Base-by-base conservation (phyloP, 345 rosid species). In the Brassica cretica region DNA sequence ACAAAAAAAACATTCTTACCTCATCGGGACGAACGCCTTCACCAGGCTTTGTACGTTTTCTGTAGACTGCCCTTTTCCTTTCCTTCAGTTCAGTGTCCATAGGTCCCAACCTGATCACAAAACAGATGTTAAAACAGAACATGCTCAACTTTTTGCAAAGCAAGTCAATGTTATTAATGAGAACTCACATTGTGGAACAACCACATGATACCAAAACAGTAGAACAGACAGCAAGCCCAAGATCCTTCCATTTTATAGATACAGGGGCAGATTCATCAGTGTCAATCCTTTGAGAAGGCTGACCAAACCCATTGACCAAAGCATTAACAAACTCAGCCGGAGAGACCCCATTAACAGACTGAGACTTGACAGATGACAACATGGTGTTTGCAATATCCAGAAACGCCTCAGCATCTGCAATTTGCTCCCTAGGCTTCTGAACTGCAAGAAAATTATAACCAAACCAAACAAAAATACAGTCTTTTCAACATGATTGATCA, bases 381-480 rank as follows among this genome's bases (percentile, higher is more conserved):
- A 95, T 75, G 2, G 97, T 79, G 81, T 74, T 88, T 16, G 98
- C 78, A 18, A 95, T 81, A 66, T 87, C 98, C 75, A 90, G 49
- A 72, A 95, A 82, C 4, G 95, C 97, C 78, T 95, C 98, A 7
- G 99, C 98, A 81, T 94, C 97, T 5, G 93, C 96, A 53, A 95
- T 84, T 77, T 91, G 97, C 82, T 95, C 99, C 82, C 98, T 86
- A 0, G 99, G 98, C 82, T 86, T 93, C 46, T 77, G 86, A 72
- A 95, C 98, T 92, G 86, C 49, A 62, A 35, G 5, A 6, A 10
- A 33, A 53, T 44, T 3, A 18, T 3, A 73, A 51, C 35, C 63
- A 1, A 68, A 69, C 33, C 29, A 1, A 58, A 19, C 0, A 24
- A 35, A 49, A 6, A 6, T 21, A 61, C 55, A 0, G 16, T 25